Base-by-base conservation (phyloP, 768 basidiomycete genomes). In the Epithele typhae region DNA sequence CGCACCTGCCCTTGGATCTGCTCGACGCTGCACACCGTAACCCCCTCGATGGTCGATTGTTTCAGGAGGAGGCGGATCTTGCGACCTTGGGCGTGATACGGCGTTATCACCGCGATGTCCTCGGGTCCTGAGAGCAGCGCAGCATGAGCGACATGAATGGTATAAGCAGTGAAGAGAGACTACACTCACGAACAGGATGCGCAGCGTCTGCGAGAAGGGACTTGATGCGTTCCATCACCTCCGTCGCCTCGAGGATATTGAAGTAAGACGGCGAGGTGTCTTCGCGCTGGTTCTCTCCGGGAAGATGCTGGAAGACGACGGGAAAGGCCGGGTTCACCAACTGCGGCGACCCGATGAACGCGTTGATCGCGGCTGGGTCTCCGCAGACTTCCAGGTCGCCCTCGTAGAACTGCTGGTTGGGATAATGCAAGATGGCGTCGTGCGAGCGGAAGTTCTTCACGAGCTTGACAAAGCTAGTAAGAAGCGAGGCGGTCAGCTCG, bases 391-490 rank as follows among this genome's bases (percentile, higher is more conserved):
- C 55, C 17, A 73, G 63, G 10, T 65, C 66, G 32, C 57, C 57
- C 7, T 57, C 52, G 53, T 73, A 73, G 51, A 73, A 68, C 40
- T 56, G 49, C n/a, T 71, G 60, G 51, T 84, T 84, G 1, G 81
- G 72, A 62, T 77, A 82, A 3, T 66, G 46, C 17, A 84, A 61
- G 37, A 85, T 83, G 7, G 68, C 67, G 3, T 64, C 62, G 52
- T 83, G 81, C 3, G 76, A 80, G 10, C 80, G 58, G 66, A 75
- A 82, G 59, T 81, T 79, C 60, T 78, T 78, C 30, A 77, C 56
- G 9, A 83, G 67, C 43, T 57, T 57, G 25, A 52, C 35, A 18
- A 38, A 51, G 9, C 56, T 57, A n/a, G 8, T 14, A 15, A 30
- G 5, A 3, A 18, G n/a, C 27, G 23, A 21, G 24, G 15, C 33